Evolutionary conservation across 1,284 basidiomycete species (phyloP).

Genomic region (Taiwanofungus camphoratus): DNA sequence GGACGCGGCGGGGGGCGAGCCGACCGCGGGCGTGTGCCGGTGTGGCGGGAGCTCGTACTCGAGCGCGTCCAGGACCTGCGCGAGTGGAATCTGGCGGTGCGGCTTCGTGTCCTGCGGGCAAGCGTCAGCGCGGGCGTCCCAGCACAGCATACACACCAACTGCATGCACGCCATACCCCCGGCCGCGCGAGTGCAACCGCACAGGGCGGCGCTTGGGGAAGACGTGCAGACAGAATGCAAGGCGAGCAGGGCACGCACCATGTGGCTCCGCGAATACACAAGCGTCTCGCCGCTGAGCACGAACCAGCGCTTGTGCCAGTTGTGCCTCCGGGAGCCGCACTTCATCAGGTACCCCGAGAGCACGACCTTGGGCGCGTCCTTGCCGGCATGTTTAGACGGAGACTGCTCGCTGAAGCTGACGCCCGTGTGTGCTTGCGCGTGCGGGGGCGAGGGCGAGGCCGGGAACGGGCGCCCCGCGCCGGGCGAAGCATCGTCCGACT

Average conservation of each 20-base stretch:
- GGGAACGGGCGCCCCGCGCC: slow-evolving; percentile 19
- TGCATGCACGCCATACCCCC: neutral
- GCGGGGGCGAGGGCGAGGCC: slow-evolving; percentile 8
- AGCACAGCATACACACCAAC: neutral
- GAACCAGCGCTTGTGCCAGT: slow-evolving; percentile 96
- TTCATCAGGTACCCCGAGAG: slow-evolving; percentile 95
- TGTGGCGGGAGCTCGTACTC: slow-evolving; percentile 68
- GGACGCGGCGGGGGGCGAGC: slow-evolving; percentile 29
- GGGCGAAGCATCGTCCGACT: slow-evolving; percentile 64
- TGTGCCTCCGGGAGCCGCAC: slow-evolving; percentile 87
- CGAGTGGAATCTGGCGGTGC: slow-evolving; percentile 80
- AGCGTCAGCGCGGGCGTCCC: slow-evolving; percentile 2
- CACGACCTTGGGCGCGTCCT: slow-evolving; percentile 69
- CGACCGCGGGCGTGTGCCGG: slow-evolving; percentile 18
- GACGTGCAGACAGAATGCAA: slow-evolving; percentile 1
- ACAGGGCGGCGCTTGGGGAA: neutral
- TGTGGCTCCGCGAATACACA: slow-evolving; percentile 82
- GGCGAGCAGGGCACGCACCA: slow-evolving; percentile 50
- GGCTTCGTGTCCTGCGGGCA: slow-evolving; percentile 75
- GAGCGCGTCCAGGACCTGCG: slow-evolving; percentile 87
- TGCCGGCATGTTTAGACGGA: slow-evolving; percentile 24
- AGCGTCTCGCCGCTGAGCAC: slow-evolving; percentile 78
- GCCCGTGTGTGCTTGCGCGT: slow-evolving; percentile 18
- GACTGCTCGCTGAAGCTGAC: slow-evolving; percentile 4
- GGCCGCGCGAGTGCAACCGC: neutral